Conservation (phyloP, 2,329 filamentous ascomycete species). For the Neopestalotiopsis sp. region DNA sequence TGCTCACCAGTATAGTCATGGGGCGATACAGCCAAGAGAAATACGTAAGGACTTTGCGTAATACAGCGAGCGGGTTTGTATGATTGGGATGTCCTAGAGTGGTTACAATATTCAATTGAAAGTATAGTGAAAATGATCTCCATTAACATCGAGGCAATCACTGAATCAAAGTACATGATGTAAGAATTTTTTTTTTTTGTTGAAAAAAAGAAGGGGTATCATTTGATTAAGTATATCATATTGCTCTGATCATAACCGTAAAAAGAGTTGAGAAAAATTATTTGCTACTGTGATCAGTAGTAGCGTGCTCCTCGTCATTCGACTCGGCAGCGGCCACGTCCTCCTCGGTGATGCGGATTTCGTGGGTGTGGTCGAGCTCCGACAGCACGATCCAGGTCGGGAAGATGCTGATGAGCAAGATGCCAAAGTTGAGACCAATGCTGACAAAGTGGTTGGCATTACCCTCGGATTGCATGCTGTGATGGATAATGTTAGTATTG, state of each 20-base stretch:
- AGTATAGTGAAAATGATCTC: not conserved
- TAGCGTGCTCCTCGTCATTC: slow-evolving; percentile 11
- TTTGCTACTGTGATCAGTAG: slow-evolving; percentile 5
- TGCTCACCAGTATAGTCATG: too few species aligned
- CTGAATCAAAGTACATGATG: not conserved
- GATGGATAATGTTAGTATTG: not conserved
- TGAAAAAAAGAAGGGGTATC: slow-evolving; percentile 2
- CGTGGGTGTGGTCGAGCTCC: slow-evolving; percentile 34
- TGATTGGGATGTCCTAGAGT: too few species aligned
- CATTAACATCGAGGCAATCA: not conserved
- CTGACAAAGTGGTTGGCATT: slow-evolving; percentile 38
- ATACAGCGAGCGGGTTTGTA: too few species aligned
- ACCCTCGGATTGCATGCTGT: slow-evolving; percentile 36
- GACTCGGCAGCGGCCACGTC: not conserved
- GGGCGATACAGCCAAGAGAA: too few species aligned
- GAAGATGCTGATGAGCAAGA: slow-evolving; percentile 32
- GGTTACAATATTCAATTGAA: not conserved
- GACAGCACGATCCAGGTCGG: slow-evolving; percentile 38
- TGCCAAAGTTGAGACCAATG: slow-evolving; percentile 37
- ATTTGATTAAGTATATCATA: not conserved
- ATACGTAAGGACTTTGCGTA: too few species aligned
- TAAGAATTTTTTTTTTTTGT: not conserved
- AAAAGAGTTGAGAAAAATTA: not conserved
- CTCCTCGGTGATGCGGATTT: slow-evolving; percentile 24
- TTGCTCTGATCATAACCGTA: too few species aligned